Evolutionary conservation across 371 early-diverging fungal genomes (phyloP).

Genomic region (Batkoa obscura): DNA sequence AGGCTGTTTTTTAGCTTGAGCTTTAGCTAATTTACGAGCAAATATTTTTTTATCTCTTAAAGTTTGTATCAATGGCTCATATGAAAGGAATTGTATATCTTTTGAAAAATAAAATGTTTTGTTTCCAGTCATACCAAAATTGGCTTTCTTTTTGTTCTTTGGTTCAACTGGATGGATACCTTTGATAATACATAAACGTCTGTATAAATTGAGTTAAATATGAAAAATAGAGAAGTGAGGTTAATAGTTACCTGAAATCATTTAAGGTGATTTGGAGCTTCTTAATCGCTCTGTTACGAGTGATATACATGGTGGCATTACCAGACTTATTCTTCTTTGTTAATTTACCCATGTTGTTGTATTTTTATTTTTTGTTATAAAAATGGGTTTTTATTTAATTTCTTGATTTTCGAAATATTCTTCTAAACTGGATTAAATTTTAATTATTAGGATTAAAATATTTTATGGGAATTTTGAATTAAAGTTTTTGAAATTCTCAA

Average conservation of each 20-base stretch:
- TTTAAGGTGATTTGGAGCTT: slow-evolving; percentile 87
- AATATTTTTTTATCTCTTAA: slow-evolving; percentile 83
- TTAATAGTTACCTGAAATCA: slow-evolving; percentile 57
- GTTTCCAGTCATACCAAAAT: slow-evolving; percentile 74
- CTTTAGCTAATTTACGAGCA: slow-evolving; percentile 62
- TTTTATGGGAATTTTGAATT: too few species aligned
- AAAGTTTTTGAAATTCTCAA: too few species aligned
- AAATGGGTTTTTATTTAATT: too few species aligned
- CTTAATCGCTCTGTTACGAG: slow-evolving; percentile 74
- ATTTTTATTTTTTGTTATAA: neutral
- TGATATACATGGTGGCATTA: slow-evolving; percentile 76
- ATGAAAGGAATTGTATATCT: slow-evolving; percentile 82
- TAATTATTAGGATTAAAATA: too few species aligned
- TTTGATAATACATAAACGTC: slow-evolving; percentile 94
- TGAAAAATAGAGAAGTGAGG: neutral
- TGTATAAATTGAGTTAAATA: slow-evolving; percentile 11
- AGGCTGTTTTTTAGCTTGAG: slow-evolving; percentile 59
- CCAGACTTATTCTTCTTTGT: slow-evolving; percentile 81
- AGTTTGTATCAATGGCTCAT: slow-evolving; percentile 79
- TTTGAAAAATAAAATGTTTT: slow-evolving; percentile 85
- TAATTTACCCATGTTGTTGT: slow-evolving; percentile 42
- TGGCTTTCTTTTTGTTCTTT: slow-evolving; percentile 79
- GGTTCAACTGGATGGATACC: slow-evolving; percentile 96
- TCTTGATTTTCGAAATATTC: too few species aligned
- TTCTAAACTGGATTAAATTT: too few species aligned